Base-by-base conservation (phyloP, 495 filamentous ascomycete species). In the Aeminium ludgeri region DNA sequence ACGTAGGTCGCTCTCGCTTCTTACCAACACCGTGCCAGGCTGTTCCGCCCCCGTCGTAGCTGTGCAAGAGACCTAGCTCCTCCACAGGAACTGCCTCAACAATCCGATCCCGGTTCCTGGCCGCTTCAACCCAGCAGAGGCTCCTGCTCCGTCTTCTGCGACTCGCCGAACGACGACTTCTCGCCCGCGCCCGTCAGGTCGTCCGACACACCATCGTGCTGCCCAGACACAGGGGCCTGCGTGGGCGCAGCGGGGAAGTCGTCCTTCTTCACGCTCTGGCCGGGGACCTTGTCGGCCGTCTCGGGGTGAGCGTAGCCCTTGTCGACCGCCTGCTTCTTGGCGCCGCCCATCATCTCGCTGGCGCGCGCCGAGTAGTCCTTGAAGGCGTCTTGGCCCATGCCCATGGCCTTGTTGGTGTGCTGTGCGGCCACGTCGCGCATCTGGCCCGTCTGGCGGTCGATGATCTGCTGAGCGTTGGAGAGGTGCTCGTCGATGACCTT, bases 401-500 rank as follows among this genome's bases (percentile, higher is more conserved):
- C 77, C 30, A 81, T 76, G 30, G 80, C 81, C 46, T 78, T 74
- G 39, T 70, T 68, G 44, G 85, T 85, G 52, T 83, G 84, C 59
- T 91, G 80, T 46, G 73, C 74, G 36, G 84, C 84, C 44, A 94
- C 61, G 33, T 80, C 72, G 56, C 75, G 75, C 45, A 91, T 63
- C 62, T 92, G 85, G 48, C 67, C 65, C 29, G 87, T 80, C 64
- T 99, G 87, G 49, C 76, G 66, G 61, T 72, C 78, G 56, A 89
- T 61, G 37, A 87, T 59, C n/a, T 81, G 64, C 51, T 73, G 66
- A 33, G 68, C 72, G 46, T 82, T 72, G 53, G 69, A 61, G 42
- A 99, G 63, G 51, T 95, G 82, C 44, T 70, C 64, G 59, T 99
- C 89, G 54, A 99, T 94, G 47, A 87, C 58, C 59, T 94, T 85